Evolutionary conservation across 768 basidiomycete genomes (phyloP).

Genomic region (Pilatotrama ljubarskyi): DNA sequence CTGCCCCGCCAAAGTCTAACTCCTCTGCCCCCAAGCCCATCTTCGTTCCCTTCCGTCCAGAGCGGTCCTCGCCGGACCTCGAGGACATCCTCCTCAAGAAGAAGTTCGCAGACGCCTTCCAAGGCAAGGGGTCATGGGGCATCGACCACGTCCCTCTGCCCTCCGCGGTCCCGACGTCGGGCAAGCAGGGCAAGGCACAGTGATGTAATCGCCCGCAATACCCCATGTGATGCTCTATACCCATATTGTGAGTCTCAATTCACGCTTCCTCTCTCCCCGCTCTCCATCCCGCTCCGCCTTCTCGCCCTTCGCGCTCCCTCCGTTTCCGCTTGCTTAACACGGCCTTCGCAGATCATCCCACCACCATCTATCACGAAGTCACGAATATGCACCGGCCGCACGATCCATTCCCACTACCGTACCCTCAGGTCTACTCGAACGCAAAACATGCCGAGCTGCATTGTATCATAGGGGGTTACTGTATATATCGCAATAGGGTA

Average conservation of each 20-base stretch:
- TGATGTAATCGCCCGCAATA: slow-evolving; percentile 20
- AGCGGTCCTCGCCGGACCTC: slow-evolving; percentile 58
- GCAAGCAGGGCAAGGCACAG: slow-evolving; percentile 18
- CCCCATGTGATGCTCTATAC: slow-evolving; percentile 27
- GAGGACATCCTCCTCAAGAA: slow-evolving; percentile 44
- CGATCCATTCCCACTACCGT: background rate
- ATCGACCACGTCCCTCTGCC: slow-evolving; percentile 26
- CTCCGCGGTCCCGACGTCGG: slow-evolving; percentile 13
- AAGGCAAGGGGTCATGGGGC: slow-evolving; percentile 31
- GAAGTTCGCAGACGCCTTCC: slow-evolving; percentile 32
- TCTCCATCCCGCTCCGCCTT: slow-evolving; percentile 10
- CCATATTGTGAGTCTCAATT: slow-evolving; percentile 17
- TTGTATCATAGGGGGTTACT: slow-evolving; percentile 18
- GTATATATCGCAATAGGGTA: slow-evolving; percentile 17
- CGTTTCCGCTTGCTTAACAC: slow-evolving; percentile 2
- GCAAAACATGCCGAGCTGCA: slow-evolving; percentile 16
- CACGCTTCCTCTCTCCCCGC: background rate
- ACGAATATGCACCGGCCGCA: slow-evolving; percentile 10
- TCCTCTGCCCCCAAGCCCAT: slow-evolving; percentile 31
- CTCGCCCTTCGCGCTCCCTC: slow-evolving; percentile 7
- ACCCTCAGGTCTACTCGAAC: slow-evolving; percentile 10
- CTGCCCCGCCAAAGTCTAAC: slow-evolving; percentile 17
- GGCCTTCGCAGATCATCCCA: slow-evolving; percentile 17
- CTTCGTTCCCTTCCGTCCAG: slow-evolving; percentile 53
- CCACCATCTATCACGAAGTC: slow-evolving; percentile 8